A percentile compares a stretch with the other conserved stretches of the same genome.
These are phyloP conservation scores for Fraxinus americana DNA, from an alignment of 257 asterid species.

Conservation along the genomic window DNA sequence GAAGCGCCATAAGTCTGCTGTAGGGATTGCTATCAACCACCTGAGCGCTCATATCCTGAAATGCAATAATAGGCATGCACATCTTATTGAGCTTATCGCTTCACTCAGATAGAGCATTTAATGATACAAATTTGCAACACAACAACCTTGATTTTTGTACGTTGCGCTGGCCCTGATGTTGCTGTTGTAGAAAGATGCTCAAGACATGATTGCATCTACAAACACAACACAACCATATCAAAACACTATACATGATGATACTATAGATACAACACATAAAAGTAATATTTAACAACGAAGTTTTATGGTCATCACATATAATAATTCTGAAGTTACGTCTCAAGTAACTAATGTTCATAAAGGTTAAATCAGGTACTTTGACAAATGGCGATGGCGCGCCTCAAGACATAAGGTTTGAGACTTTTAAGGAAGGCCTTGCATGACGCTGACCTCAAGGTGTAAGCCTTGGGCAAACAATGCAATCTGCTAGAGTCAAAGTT, in stretches of 20 bases:
- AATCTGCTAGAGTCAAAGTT: background rate
- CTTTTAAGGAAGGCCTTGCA: background rate
- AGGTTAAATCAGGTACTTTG: background rate
- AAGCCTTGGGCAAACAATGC: background rate
- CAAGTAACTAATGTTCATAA: background rate
- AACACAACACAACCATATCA: slow-evolving; percentile 19
- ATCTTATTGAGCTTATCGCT: background rate
- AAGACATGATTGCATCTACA: slow-evolving; percentile 62
- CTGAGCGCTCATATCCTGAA: slow-evolving; percentile 88
- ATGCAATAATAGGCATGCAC: slow-evolving; percentile 20
- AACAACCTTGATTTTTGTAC: slow-evolving; percentile 75
- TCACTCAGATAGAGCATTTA: slow-evolving; percentile 1
- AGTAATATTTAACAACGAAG: background rate
- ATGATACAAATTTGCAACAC: slow-evolving; percentile 14
- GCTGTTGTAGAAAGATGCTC: slow-evolving; percentile 50
- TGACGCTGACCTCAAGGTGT: background rate
- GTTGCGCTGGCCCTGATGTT: slow-evolving; percentile 50
- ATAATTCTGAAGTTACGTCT: background rate
- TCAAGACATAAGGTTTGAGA: background rate
- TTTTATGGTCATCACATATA: background rate
- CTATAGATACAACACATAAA: background rate
- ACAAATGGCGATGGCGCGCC: background rate
- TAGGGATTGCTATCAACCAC: slow-evolving; percentile 97
- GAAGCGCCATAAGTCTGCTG: slow-evolving; percentile 98
- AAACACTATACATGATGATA: slow-evolving; percentile 9